phyloP scores from a whole-genome alignment of 2,329 filamentous ascomycete genomes.

The Furcasterigmium furcatum region DNA sequence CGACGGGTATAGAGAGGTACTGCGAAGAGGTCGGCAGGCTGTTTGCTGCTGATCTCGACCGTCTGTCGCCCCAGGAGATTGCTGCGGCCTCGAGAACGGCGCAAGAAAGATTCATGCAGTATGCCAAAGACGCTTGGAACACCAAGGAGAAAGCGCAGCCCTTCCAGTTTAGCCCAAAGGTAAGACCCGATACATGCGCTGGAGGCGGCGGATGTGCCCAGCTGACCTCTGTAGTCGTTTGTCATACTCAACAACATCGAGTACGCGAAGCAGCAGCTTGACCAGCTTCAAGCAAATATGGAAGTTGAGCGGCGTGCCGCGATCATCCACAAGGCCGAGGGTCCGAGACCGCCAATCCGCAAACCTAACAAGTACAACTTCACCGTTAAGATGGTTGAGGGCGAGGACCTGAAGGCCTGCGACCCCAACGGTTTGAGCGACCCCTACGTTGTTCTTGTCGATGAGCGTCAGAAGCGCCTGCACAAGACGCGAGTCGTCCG shows the following conservation, averaged over 20 bases:
- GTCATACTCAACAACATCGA: constrained; percentile 98
- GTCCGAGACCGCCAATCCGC: constrained; percentile 61
- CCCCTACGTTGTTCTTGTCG: constrained; percentile 93
- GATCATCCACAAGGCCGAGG: constrained; percentile 71
- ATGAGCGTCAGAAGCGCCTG: constrained; percentile 95
- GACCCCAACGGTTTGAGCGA: constrained; percentile 93
- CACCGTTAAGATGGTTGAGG: constrained; percentile 97
- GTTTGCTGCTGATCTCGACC: constrained; percentile 91
- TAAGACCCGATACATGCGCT: no score
- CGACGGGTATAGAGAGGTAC: constrained; percentile 79
- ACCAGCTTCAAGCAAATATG: constrained; percentile 84
- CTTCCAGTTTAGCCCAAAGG: constrained; percentile 94
- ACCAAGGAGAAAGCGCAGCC: constrained; percentile 92
- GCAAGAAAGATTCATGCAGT: constrained; percentile 89
- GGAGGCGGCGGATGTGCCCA: not conserved
- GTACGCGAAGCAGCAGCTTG: constrained; percentile 87
- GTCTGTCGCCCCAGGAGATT: constrained; percentile 82
- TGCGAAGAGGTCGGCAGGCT: constrained; percentile 86
- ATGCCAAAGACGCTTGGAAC: constrained; percentile 90
- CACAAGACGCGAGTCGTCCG: constrained; percentile 93
- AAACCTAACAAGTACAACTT: constrained; percentile 90
- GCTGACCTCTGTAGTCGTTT: constrained; percentile 62
- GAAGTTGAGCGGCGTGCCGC: constrained; percentile 89
- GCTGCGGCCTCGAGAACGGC: constrained; percentile 73
- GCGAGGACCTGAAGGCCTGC: constrained; percentile 96